Evolutionary conservation across 257 asterid species (phyloP).

Genomic region (Voacanga thouarsii): DNA sequence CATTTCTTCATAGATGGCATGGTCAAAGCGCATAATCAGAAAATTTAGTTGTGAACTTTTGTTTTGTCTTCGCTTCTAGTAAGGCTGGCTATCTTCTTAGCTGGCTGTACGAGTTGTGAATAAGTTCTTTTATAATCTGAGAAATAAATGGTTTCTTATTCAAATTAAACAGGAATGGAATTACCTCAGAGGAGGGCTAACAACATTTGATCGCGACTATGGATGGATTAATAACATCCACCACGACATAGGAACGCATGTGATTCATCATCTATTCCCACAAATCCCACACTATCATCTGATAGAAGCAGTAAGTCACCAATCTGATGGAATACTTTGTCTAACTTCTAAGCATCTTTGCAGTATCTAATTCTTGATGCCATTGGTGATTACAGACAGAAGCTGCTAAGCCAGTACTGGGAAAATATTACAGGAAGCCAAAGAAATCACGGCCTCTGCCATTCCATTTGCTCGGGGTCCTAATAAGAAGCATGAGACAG

Average conservation of each 20-base stretch:
- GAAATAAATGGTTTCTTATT: constrained; percentile 12
- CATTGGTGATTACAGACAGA: constrained; percentile 50
- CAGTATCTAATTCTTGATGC: background rate
- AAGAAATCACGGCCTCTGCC: constrained; percentile 73
- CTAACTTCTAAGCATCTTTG: background rate
- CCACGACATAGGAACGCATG: constrained; percentile 92
- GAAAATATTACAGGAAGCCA: constrained; percentile 78
- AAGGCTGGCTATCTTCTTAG: background rate
- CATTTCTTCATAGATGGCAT: background rate
- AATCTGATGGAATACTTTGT: background rate
- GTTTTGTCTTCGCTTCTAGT: background rate
- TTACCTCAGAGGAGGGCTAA: constrained; percentile 85
- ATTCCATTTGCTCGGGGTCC: constrained; percentile 55
- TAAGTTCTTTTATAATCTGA: background rate
- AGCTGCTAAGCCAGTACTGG: constrained; percentile 75
- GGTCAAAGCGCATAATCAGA: background rate
- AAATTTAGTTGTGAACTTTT: no score
- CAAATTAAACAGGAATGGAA: constrained; percentile 71
- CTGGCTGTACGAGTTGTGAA: background rate
- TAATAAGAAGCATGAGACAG: constrained; percentile 53
- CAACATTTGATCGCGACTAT: constrained; percentile 80
- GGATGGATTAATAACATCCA: constrained; percentile 92
- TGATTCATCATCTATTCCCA: constrained; percentile 91
- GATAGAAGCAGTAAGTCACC: constrained; percentile 68
- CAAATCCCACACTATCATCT: constrained; percentile 89